Evolutionary conservation across 805 yeast genomes (phyloP).

Genomic region (Schwanniomyces polymorphus): DNA sequence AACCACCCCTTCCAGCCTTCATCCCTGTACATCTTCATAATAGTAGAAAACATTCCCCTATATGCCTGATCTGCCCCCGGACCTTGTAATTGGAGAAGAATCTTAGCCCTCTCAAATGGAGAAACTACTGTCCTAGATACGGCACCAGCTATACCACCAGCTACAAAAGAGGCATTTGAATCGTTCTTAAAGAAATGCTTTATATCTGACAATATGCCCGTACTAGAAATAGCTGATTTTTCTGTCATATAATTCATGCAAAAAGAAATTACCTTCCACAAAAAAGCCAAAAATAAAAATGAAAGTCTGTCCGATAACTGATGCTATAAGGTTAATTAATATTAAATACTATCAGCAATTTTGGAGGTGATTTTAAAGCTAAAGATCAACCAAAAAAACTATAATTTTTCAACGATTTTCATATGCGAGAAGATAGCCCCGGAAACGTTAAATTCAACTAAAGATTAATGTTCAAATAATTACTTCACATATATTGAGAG

Average conservation of each 20-base stretch:
- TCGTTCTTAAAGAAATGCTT: slow-evolving; percentile 41
- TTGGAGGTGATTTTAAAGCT: background rate
- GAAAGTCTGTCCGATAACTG: background rate
- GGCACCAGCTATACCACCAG: slow-evolving; percentile 80
- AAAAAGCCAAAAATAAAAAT: background rate
- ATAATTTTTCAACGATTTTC: background rate
- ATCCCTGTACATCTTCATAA: slow-evolving; percentile 75
- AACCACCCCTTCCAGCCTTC: slow-evolving; percentile 92
- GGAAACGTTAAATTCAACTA: background rate
- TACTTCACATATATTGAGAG: too few relatives aligned
- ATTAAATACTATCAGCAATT: background rate
- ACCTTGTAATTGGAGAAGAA: slow-evolving; percentile 86
- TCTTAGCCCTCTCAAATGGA: slow-evolving; percentile 93
- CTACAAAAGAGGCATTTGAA: slow-evolving; percentile 60
- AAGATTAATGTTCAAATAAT: too few relatives aligned
- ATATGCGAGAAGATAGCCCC: background rate
- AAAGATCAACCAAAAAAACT: background rate
- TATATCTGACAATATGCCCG: slow-evolving; percentile 3
- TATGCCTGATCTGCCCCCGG: slow-evolving; percentile 48
- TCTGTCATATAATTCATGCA: background rate
- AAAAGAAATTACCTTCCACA: background rate
- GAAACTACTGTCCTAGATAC: slow-evolving; percentile 88
- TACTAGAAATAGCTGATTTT: background rate
- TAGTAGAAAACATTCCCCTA: slow-evolving; percentile 74
- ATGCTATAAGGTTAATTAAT: background rate